A percentile compares a stretch with the other conserved stretches of the same genome.
phyloP scores from a whole-genome alignment of 2,329 filamentous ascomycete species.

The Sclerotinia nivalis region DNA sequence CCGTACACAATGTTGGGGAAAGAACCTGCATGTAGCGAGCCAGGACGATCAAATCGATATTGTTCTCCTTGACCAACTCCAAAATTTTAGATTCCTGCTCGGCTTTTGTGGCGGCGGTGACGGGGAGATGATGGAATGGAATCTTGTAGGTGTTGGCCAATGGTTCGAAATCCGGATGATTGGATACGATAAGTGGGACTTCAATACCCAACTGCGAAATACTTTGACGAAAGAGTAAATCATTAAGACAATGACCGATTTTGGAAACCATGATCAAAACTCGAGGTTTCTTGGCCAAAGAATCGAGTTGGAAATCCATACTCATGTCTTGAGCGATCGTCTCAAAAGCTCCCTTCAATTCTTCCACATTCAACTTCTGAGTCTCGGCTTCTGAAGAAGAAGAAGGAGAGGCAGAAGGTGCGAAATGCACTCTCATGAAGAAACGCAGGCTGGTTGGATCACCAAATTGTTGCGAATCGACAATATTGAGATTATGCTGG shows the following conservation, averaged over 20 bases:
- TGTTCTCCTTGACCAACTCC: conserved; percentile 66
- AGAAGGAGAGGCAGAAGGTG: conserved; percentile 52
- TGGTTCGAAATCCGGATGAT: conserved; percentile 71
- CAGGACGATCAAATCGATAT: conserved; percentile 76
- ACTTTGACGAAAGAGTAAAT: conserved; percentile 77
- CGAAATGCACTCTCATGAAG: conserved; percentile 88
- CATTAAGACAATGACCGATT: conserved; percentile 83
- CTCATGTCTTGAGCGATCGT: conserved; percentile 62
- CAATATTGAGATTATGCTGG: conserved; percentile 72
- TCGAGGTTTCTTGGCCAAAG: conserved; percentile 67
- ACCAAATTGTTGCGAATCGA: conserved; percentile 83
- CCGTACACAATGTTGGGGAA: conserved; percentile 69
- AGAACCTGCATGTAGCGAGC: conserved; percentile 89
- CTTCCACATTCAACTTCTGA: conserved; percentile 46
- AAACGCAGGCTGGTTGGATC: conserved; percentile 73
- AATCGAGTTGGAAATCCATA: conserved; percentile 72
- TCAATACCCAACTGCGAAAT: conserved; percentile 72
- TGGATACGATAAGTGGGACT: conserved; percentile 76
- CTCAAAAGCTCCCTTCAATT: conserved; percentile 58
- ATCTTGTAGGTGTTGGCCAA: conserved; percentile 74
- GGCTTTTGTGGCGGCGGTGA: conserved; percentile 74
- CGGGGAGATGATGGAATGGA: conserved; percentile 77
- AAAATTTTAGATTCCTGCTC: conserved; percentile 72
- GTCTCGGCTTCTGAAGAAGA: conserved; percentile 14
- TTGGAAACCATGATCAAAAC: conserved; percentile 89